Evolutionary conservation across 2,329 filamentous ascomycete genomes (phyloP), one percentile per base, ranked within the genome.

Genomic region (Monosporascus cannonballus): DNA sequence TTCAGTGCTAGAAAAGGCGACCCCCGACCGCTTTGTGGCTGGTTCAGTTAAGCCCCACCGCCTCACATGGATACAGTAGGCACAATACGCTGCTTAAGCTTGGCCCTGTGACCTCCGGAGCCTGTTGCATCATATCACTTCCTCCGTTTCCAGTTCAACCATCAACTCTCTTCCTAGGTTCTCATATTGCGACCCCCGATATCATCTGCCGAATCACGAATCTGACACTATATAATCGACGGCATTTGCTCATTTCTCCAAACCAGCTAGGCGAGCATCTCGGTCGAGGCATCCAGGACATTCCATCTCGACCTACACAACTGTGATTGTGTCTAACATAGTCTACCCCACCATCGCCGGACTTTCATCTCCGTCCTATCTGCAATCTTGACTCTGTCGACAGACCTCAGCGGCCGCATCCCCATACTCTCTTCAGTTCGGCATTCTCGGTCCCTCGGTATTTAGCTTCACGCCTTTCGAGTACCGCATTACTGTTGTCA

Each of bases 401-500:
- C 22, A 42, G 18, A 24, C 18, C 18, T 20, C 22, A 8, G 4
- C 14, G 22, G 18, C 6, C 22, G 22, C 42, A 46, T 46, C 20
- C 11, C 22, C 14, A 27, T 46, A 25, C 22, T 46, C 42, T 17
- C 5, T 46, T 25, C 42, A 17, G 17, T 22, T 24, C 9, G 17
- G 15, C 9, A 20, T 20, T 20, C 14, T 42, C 18, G 3, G n/a
- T 1, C 20, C 18, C 39, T 20, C n/a, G 14, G 5, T 4, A 11
- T 20, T 11, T 42, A 11, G 8, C 20, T 14, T 14, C 18, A 20
- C n/a, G 30, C 42, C 24, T 50, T 51, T 11, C 44, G 20, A 38
- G 52, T 52, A 48, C 48, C 50, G 52, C 53, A 48, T 24, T 37
- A 49, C 34, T n/a, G 38, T n/a, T 37, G 15, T 18, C 11, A 54